phyloP scores from a whole-genome alignment of 805 yeast genomes.

The Sugiyamaella mastotermitis region DNA sequence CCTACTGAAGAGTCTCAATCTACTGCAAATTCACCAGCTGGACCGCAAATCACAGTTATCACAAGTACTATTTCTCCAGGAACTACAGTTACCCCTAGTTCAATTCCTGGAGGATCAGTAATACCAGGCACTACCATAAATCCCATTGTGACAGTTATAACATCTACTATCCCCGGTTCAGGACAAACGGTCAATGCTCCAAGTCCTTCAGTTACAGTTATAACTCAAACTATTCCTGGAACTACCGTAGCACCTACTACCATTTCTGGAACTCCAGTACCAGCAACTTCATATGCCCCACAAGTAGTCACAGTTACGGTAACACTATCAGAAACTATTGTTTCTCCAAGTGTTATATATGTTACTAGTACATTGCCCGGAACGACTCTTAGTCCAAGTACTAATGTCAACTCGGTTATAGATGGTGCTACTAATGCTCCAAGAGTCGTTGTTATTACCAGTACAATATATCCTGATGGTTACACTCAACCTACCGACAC shows the following conservation, averaged over 20 bases:
- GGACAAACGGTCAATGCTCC: too few relatives aligned
- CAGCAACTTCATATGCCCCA: conserved; percentile 12
- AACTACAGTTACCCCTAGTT: conserved; percentile 5
- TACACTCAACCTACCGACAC: neutral
- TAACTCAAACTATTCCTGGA: conserved; percentile 6
- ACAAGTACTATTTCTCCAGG: conserved; percentile 4
- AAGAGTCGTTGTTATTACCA: conserved; percentile 11
- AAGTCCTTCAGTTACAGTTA: too few relatives aligned
- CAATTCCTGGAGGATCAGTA: neutral
- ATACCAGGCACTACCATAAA: neutral
- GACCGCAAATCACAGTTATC: neutral
- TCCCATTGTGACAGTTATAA: neutral
- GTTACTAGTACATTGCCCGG: conserved; percentile 20
- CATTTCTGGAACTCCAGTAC: conserved; percentile 5
- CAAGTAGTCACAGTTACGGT: conserved; percentile 6
- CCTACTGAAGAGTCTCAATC: too few relatives aligned
- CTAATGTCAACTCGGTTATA: conserved; percentile 4
- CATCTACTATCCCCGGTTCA: too few relatives aligned
- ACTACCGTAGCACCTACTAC: conserved; percentile 2
- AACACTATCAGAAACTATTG: neutral
- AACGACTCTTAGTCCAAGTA: conserved; percentile 4
- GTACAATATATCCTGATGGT: neutral
- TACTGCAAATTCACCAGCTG: neutral
- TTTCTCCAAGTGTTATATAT: neutral
- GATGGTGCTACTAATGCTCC: conserved; percentile 16